Percentiles rank a stretch among this genome's conserved stretches.
phyloP scores from a whole-genome alignment of 257 asterid genomes.

The Henckelia pumila region DNA sequence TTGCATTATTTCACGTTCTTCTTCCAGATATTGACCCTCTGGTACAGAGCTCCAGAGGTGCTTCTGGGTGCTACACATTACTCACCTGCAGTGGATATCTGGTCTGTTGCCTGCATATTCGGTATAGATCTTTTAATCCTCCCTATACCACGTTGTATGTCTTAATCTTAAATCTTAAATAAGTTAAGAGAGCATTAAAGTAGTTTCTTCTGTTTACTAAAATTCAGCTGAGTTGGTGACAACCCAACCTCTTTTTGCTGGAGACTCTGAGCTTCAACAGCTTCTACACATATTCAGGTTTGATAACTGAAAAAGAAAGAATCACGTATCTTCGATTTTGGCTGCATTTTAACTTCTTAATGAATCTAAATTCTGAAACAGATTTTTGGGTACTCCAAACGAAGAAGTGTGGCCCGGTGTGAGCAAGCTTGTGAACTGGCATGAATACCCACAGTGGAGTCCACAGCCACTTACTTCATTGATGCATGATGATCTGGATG shows the following conservation, averaged over 20 bases:
- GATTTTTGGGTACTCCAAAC: constrained; percentile 87
- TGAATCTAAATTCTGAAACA: constrained; percentile 23
- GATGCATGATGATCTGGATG: constrained; percentile 76
- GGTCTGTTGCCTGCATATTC: constrained; percentile 97
- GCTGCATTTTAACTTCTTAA: background rate
- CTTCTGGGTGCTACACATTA: constrained; percentile 94
- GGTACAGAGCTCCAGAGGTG: constrained; percentile 99
- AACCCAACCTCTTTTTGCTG: constrained; percentile 80
- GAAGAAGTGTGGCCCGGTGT: constrained; percentile 94
- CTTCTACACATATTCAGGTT: constrained; percentile 97
- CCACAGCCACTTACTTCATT: constrained; percentile 71
- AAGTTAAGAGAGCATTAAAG: background rate
- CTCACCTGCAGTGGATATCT: constrained; percentile 95
- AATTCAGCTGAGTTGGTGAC: constrained; percentile 85
- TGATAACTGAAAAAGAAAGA: background rate
- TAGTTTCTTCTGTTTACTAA: constrained; percentile 7
- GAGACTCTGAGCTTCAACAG: constrained; percentile 98
- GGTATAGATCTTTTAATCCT: constrained; percentile 40
- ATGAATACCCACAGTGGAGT: constrained; percentile 93
- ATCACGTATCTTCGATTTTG: background rate
- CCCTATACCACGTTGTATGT: background rate
- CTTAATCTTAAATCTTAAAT: too few relatives aligned
- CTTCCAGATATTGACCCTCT: constrained; percentile 83
- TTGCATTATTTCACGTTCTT: background rate
- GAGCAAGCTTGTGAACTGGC: constrained; percentile 90